Evolutionary conservation across 2,329 filamentous ascomycete genomes (phyloP), one percentile per base, ranked within the genome.

Genomic region (Verticillium alfalfae): DNA sequence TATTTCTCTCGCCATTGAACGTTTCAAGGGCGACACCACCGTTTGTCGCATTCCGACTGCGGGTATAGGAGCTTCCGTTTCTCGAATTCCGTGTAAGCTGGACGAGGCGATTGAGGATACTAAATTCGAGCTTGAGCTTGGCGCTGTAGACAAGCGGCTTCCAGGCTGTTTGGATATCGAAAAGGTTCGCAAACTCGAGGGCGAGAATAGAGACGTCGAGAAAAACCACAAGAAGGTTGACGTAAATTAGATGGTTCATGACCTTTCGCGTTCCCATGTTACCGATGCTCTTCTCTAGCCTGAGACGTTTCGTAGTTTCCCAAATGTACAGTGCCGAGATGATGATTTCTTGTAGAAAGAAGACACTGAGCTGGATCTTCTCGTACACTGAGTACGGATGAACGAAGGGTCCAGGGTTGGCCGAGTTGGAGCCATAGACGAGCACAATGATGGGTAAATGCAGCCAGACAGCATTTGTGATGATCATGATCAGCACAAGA

Each of bases 401-500:
- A 63, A 72, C 62, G 56, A 75, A 79, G 2, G 67, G 60, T 1
- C 70, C 59, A 62, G 71, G 15, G 68, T 75, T 72, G 1, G 67
- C 66, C 1, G 75, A 74, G 64, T 82, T 82, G 0, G 80, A 74
- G 10, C 81, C 84, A 64, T 79, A 86, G 5, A 82, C 81, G 37
- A 88, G 70, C 2, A 87, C 76, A 0, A 80, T 81, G 6, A 82
- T 84, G 0, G 81, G 78, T 0, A 82, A 72, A 65, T 87, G 82
- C n/a, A 85, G 70, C 15, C 85, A 60, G 38, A 86, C 64, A 16
- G 76, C 77, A 66, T 87, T 79, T 61, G 77, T 67, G 45, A 86
- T 77, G 62, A 89, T 88, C 79, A 88, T 85, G 61, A 69, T 76
- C 1, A 86, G 73, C 0, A 85, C 80, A 12, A 75, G 74, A 7